Conservation (phyloP, 2,329 filamentous ascomycete species). For the Paecilomyces niveus region DNA sequence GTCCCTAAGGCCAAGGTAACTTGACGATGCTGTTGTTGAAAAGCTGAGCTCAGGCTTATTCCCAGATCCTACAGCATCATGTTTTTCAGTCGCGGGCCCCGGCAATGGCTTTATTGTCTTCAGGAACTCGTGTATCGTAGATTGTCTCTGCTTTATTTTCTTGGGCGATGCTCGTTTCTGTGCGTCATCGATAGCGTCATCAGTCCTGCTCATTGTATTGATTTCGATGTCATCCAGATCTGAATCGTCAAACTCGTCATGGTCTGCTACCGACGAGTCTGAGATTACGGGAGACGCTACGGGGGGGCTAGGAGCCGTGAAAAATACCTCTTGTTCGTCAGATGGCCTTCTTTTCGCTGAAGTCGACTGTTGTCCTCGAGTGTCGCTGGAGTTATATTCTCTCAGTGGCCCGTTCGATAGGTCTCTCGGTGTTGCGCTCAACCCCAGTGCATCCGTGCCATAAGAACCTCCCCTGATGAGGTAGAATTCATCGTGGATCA, state of each 20-base stretch:
- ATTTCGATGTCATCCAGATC: conserved; percentile 13
- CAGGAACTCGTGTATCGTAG: conserved; percentile 11
- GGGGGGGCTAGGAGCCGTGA: conserved; percentile 17
- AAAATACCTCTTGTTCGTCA: conserved; percentile 18
- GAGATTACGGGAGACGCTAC: conserved; percentile 4
- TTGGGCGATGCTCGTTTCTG: conserved; percentile 7
- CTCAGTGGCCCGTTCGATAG: conserved; percentile 7
- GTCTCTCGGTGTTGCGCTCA: conserved; percentile 3
- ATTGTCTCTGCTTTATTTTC: conserved; percentile 13
- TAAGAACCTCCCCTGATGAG: conserved; percentile 17
- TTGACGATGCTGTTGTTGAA: conserved; percentile 12
- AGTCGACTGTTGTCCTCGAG: conserved; percentile 3
- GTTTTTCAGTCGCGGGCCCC: neutral
- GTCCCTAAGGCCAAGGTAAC: conserved; percentile 9
- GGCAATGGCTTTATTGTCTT: conserved; percentile 4
- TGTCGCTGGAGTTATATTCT: conserved; percentile 4
- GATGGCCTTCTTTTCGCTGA: conserved; percentile 10
- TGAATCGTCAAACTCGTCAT: conserved; percentile 12
- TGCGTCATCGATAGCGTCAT: conserved; percentile 7
- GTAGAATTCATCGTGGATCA: conserved; percentile 27
- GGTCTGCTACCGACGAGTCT: conserved; percentile 6
- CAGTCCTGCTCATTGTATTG: conserved; percentile 11
- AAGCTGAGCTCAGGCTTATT: conserved; percentile 15
- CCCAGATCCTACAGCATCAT: neutral
- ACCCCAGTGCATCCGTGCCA: conserved; percentile 3